A percentile compares a stretch with the other conserved stretches of the same genome.
Evolutionary conservation across 2,329 filamentous ascomycete species (phyloP).

Genomic region (Neofusicoccum cordaticola): DNA sequence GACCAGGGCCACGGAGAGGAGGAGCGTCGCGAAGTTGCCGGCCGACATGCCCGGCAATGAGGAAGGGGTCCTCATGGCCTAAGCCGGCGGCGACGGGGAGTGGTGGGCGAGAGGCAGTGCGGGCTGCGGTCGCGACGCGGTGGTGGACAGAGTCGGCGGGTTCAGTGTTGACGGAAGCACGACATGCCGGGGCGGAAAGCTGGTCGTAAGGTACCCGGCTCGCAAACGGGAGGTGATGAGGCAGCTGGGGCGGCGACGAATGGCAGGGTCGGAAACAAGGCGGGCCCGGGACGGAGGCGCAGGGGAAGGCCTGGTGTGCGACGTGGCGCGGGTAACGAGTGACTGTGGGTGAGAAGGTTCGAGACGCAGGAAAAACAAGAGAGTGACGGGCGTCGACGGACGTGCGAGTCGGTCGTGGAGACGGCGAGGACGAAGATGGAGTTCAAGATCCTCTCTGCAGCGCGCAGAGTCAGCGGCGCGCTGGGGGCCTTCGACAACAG

Average conservation of each 20-base stretch:
- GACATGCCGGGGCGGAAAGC: slow-evolving; percentile 17
- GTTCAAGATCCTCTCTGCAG: slow-evolving; percentile 14
- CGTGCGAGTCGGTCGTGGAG: slow-evolving; percentile 12
- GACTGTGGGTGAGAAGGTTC: slow-evolving; percentile 28
- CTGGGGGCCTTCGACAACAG: slow-evolving; percentile 12
- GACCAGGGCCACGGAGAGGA: slow-evolving; percentile 26
- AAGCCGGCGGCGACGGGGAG: slow-evolving; percentile 21
- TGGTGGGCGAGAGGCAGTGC: neutral
- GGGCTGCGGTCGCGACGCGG: slow-evolving; percentile 22
- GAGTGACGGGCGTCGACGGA: slow-evolving; percentile 7
- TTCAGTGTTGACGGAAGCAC: slow-evolving; percentile 20
- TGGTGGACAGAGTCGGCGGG: slow-evolving; percentile 18
- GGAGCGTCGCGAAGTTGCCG: slow-evolving; percentile 35
- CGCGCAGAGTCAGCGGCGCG: slow-evolving; percentile 12
- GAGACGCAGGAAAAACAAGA: slow-evolving; percentile 8
- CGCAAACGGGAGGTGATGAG: slow-evolving; percentile 18
- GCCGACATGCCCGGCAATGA: slow-evolving; percentile 37
- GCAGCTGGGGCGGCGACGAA: slow-evolving; percentile 11
- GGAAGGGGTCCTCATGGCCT: slow-evolving; percentile 37
- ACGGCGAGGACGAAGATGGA: slow-evolving; percentile 9
- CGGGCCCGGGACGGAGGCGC: slow-evolving; percentile 16
- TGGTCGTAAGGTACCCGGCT: slow-evolving; percentile 14
- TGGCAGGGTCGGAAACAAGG: slow-evolving; percentile 17
- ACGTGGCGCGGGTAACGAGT: slow-evolving; percentile 32
- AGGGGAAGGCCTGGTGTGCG: slow-evolving; percentile 19